These are phyloP conservation scores for Neoascochyta sp. DNA, from an alignment of 2,329 filamentous ascomycete species.

Conservation along the genomic window DNA sequence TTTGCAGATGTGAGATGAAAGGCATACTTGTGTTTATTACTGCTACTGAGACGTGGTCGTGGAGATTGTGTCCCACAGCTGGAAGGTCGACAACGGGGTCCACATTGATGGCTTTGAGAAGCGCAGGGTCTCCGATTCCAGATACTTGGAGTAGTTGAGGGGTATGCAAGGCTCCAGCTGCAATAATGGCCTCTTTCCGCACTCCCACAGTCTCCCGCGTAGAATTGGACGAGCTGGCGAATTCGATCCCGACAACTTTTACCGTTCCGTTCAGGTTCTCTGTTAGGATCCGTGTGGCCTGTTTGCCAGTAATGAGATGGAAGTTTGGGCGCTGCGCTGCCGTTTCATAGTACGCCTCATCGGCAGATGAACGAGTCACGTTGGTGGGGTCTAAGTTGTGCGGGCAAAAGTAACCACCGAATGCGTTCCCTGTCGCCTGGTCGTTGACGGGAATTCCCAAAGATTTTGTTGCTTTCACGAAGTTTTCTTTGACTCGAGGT, in stretches of 20 bases:
- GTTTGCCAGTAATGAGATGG: conserved; percentile 16
- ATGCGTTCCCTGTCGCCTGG: conserved; percentile 18
- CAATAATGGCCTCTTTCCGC: conserved; percentile 21
- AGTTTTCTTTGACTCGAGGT: conserved; percentile 11
- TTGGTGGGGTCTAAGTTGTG: conserved; percentile 15
- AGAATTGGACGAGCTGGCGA: conserved; percentile 13
- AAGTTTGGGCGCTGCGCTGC: conserved; percentile 16
- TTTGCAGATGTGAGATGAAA: not conserved
- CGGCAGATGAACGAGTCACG: conserved; percentile 16
- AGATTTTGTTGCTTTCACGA: conserved; percentile 15
- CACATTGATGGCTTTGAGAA: conserved; percentile 18
- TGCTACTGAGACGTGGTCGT: conserved; percentile 15
- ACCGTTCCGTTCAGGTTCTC: conserved; percentile 4
- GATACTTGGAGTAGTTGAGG: conserved; percentile 27
- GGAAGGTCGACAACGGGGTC: conserved; percentile 20
- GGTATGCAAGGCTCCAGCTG: conserved; percentile 24
- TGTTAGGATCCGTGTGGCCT: conserved; percentile 14
- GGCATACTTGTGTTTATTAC: conserved; percentile 13
- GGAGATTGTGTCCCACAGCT: conserved; percentile 23
- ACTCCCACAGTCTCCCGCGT: conserved; percentile 12
- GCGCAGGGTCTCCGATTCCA: conserved; percentile 22
- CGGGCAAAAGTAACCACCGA: conserved; percentile 19
- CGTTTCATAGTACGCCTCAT: conserved; percentile 19
- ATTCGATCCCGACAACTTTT: conserved; percentile 19
- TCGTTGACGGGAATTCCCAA: conserved; percentile 16